Evolutionary conservation across 768 basidiomycete genomes (phyloP).

Genomic region (Suillus discolor): DNA sequence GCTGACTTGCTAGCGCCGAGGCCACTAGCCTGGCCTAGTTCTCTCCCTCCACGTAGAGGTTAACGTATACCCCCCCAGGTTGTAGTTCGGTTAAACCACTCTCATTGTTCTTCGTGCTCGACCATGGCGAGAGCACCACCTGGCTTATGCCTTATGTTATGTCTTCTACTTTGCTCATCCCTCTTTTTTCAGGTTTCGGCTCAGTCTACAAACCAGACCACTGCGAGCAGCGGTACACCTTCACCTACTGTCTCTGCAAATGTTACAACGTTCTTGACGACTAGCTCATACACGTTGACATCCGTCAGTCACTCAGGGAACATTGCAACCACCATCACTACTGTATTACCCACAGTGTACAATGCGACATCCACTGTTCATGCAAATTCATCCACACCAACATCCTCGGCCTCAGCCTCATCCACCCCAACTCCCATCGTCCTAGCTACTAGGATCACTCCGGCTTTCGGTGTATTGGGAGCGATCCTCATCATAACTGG

Average conservation of each 20-base stretch:
- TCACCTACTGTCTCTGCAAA: slow-evolving; percentile 29
- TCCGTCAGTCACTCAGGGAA: slow-evolving; percentile 49
- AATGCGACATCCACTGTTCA: slow-evolving; percentile 64
- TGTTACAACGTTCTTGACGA: slow-evolving; percentile 57
- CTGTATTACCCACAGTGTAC: slow-evolving; percentile 59
- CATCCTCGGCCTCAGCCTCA: slow-evolving; percentile 38
- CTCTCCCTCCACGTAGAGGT: neutral
- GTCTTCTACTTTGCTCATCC: slow-evolving; percentile 31
- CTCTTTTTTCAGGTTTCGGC: slow-evolving; percentile 38
- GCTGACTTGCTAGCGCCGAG: slow-evolving; percentile 28
- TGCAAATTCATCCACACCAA: slow-evolving; percentile 48
- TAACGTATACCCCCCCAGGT: neutral
- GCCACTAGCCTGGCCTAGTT: slow-evolving; percentile 3
- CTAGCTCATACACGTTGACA: slow-evolving; percentile 52
- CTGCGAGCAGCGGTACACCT: slow-evolving; percentile 26
- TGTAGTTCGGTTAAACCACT: slow-evolving; percentile 6
- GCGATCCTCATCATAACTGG: slow-evolving; percentile 88
- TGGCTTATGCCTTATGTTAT: slow-evolving; percentile 12
- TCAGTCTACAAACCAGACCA: slow-evolving; percentile 34
- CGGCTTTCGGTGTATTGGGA: slow-evolving; percentile 89
- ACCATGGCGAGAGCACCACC: slow-evolving; percentile 18
- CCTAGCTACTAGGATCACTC: slow-evolving; percentile 72
- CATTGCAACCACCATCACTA: slow-evolving; percentile 51
- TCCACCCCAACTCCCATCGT: slow-evolving; percentile 36
- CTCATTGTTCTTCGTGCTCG: slow-evolving; percentile 1